Base-by-base conservation (phyloP, 306 rosid genomes). In the Calophaca sinica region DNA sequence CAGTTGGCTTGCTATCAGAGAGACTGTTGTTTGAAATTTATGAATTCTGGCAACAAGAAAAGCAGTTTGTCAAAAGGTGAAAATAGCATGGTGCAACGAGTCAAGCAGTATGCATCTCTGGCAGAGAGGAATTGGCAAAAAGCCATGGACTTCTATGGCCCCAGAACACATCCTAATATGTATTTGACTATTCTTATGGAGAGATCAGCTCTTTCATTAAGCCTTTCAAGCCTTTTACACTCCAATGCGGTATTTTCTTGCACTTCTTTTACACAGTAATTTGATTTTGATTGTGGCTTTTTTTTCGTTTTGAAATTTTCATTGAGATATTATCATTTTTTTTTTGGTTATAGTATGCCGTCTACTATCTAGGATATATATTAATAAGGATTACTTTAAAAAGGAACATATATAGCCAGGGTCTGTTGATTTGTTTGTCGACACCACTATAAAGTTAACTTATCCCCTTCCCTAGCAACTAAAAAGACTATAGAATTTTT, bases 91-190 rank as follows among this genome's bases (percentile, higher is more conserved):
- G 74, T 80, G 71, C 96, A 88, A 71, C 91, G 97, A 78, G 91
- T 89, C 81, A 94, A 89, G 85, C 98, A 89, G 76, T 94, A 91
- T 85, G 88, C 90, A 53, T 88, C 91, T 72, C 82, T 91, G 85
- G 98, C 96, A 3, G 98, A 91, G 81, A 87, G 96, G 85, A 94
- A 91, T 81, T 89, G 97, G 98, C 94, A 89, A 66, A 91, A 82
- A 74, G 94, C 98, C 65, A 59, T 87, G 74, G 97, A 88, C 42
- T 91, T 86, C 67, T 94, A 94, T 83, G 85, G 94, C 75, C 91
- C 98, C 46, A 72, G 84, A 81, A 83, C 94, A 11, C 98, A 94
- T 81, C 84, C 93, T 69, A 63, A 73, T 70, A 94, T 94, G 97
- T 87, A 80, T 67, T 74, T 91, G 63, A 89, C 96, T 61, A 84